Conservation (phyloP, 352 stramenopile genomes). For the Phytophthora kernoviae region DNA sequence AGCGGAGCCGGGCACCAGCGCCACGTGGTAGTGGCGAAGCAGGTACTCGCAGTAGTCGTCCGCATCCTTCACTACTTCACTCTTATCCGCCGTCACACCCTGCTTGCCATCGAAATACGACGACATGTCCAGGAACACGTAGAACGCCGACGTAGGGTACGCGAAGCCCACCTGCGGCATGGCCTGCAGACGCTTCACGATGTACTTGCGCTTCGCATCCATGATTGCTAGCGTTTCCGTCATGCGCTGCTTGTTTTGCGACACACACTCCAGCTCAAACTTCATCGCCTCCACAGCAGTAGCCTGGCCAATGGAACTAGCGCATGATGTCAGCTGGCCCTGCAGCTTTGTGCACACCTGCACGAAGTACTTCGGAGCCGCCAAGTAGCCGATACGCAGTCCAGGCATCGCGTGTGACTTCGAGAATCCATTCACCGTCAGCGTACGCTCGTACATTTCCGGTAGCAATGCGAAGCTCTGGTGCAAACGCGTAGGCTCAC, state of each 20-base stretch:
- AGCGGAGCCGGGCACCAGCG: slow-evolving; percentile 94
- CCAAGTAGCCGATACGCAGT: slow-evolving; percentile 94
- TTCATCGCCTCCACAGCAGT: slow-evolving; percentile 90
- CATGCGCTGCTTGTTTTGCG: slow-evolving; percentile 56
- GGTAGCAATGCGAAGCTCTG: slow-evolving; percentile 74
- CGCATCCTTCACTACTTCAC: slow-evolving; percentile 50
- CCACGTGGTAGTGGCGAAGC: slow-evolving; percentile 91
- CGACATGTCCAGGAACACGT: slow-evolving; percentile 93
- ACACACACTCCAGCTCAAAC: slow-evolving; percentile 76
- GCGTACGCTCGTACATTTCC: slow-evolving; percentile 91
- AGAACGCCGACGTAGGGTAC: slow-evolving; percentile 95
- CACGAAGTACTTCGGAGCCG: slow-evolving; percentile 76
- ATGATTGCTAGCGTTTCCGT: slow-evolving; percentile 56
- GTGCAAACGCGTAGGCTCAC: slow-evolving; percentile 56
- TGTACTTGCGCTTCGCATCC: slow-evolving; percentile 91
- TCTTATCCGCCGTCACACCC: slow-evolving; percentile 40
- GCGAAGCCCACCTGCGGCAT: slow-evolving; percentile 87
- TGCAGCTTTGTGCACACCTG: slow-evolving; percentile 93
- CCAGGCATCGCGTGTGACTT: slow-evolving; percentile 98
- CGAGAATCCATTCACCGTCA: slow-evolving; percentile 96
- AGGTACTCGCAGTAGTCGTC: slow-evolving; percentile 93
- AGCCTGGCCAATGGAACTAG: slow-evolving; percentile 91
- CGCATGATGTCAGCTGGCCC: slow-evolving; percentile 95
- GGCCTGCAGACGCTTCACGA: slow-evolving; percentile 78
- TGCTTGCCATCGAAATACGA: slow-evolving; percentile 75